These are phyloP conservation scores for Globisporangium mamillatum DNA, from an alignment of 352 stramenopile species.

Conservation along the genomic window DNA sequence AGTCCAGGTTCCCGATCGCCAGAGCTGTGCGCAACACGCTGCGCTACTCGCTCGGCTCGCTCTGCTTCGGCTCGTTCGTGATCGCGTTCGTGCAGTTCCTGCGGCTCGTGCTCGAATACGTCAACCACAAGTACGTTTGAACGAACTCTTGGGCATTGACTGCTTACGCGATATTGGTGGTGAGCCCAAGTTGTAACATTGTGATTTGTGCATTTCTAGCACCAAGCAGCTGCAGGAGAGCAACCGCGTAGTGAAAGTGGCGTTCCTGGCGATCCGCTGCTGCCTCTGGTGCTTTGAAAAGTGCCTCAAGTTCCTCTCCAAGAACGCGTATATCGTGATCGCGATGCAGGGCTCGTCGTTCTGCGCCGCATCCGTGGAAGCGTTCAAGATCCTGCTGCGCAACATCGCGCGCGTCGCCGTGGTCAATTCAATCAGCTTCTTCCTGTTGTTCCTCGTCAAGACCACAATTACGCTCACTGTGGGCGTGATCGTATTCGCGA, in stretches of 20 bases:
- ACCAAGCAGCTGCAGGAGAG: constrained; percentile 69
- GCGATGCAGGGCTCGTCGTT: constrained; percentile 81
- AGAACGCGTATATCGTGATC: constrained; percentile 94
- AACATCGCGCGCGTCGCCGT: constrained; percentile 90
- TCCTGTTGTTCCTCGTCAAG: constrained; percentile 94
- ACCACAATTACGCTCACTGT: constrained; percentile 67
- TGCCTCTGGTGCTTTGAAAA: constrained; percentile 96
- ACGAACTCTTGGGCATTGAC: neutral
- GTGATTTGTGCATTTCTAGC: constrained; percentile 23
- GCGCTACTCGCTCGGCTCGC: constrained; percentile 93
- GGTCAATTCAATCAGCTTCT: constrained; percentile 91
- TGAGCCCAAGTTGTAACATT: neutral
- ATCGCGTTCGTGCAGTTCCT: constrained; percentile 97
- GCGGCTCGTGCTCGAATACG: constrained; percentile 90
- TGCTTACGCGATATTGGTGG: neutral
- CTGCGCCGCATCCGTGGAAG: constrained; percentile 88
- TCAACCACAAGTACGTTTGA: constrained; percentile 89
- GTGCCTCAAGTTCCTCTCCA: constrained; percentile 97
- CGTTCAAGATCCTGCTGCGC: constrained; percentile 92
- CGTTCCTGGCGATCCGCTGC: constrained; percentile 79
- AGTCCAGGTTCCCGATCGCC: constrained; percentile 59
- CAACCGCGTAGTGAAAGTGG: constrained; percentile 81
- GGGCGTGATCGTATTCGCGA: constrained; percentile 43
- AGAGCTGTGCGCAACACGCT: constrained; percentile 55
- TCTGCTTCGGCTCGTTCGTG: constrained; percentile 95